Evolutionary conservation across 73 alveolate genomes (phyloP).

Genomic region (Durusdinium trenchii): DNA sequence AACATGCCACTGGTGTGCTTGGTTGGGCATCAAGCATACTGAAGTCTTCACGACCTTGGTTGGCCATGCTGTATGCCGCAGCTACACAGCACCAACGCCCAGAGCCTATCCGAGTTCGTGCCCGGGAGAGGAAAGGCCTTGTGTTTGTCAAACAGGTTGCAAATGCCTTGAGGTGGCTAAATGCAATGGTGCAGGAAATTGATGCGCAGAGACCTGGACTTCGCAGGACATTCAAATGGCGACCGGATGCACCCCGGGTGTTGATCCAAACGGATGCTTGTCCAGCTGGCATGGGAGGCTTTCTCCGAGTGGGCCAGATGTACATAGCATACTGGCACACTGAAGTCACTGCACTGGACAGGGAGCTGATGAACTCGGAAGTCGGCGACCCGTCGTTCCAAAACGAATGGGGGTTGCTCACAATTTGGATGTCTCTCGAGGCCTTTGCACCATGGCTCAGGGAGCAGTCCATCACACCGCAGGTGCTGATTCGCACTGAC

Average conservation of each 20-base stretch:
- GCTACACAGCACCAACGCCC: background rate
- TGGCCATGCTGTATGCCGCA: conserved; percentile 6
- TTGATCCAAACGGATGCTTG: background rate
- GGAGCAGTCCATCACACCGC: background rate
- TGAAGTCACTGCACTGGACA: background rate
- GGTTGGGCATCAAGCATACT: background rate
- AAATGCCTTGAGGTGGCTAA: background rate
- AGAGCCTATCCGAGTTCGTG: background rate
- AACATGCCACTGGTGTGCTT: background rate
- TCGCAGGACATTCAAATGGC: background rate
- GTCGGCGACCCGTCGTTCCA: background rate
- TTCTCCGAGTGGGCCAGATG: background rate
- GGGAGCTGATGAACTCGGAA: background rate
- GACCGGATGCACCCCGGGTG: background rate
- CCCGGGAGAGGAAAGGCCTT: background rate
- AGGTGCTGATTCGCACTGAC: background rate
- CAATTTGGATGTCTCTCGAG: background rate
- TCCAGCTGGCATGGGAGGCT: background rate
- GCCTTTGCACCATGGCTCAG: background rate
- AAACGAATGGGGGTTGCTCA: background rate
- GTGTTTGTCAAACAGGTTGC: background rate
- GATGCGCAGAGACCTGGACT: background rate
- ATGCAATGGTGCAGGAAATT: background rate
- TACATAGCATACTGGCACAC: background rate
- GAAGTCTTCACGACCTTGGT: background rate